phyloP scores from a whole-genome alignment of 2,329 filamentous ascomycete genomes.

The Penicillium sp. region DNA sequence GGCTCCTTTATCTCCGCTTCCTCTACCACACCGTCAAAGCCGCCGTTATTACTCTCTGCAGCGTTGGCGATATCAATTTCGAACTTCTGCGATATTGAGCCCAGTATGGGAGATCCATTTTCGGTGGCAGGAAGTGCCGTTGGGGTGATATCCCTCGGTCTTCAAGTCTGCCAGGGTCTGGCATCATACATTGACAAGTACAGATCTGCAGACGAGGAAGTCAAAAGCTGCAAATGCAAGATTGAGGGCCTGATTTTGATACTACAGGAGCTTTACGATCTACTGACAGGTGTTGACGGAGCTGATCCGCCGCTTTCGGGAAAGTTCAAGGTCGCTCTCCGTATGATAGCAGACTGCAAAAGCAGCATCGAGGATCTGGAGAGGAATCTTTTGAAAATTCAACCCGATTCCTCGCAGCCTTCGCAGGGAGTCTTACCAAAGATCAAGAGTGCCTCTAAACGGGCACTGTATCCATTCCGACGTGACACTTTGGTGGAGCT shows the following conservation, averaged over 20 bases:
- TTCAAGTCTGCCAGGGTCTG: constrained; percentile 1
- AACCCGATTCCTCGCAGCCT: background rate
- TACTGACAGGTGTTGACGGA: background rate
- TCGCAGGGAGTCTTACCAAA: background rate
- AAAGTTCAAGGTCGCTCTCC: background rate
- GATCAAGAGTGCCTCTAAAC: background rate
- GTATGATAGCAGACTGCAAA: background rate
- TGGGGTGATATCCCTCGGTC: background rate
- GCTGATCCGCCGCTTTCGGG: background rate
- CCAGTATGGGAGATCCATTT: background rate
- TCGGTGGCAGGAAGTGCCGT: background rate
- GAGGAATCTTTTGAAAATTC: background rate
- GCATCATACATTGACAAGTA: background rate
- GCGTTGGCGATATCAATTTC: too few species aligned
- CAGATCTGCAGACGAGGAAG: background rate
- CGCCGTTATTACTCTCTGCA: too few species aligned
- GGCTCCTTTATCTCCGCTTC: background rate
- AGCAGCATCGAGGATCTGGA: background rate
- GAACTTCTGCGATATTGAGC: background rate
- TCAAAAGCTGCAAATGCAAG: background rate
- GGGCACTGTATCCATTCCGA: background rate
- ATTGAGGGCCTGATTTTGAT: background rate
- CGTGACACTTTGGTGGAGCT: background rate
- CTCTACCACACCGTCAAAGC: background rate
- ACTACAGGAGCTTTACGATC: background rate